Conservation (phyloP, 352 stramenopile genomes). For the Thalassiosira hispida region DNA sequence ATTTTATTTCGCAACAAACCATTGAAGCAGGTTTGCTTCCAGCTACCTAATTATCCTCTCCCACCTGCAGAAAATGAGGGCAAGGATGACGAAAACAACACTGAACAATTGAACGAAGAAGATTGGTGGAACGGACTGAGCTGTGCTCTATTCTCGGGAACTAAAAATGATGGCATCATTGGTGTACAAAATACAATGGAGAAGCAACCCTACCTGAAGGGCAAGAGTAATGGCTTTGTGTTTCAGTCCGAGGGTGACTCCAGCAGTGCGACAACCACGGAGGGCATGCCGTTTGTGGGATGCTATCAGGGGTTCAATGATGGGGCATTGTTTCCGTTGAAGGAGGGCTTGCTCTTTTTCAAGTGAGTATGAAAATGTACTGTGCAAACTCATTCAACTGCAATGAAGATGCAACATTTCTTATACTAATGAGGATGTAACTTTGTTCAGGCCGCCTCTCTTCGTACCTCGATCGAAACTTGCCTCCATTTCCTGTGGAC, state of each 20-base stretch:
- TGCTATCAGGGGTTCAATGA: conserved; percentile 80
- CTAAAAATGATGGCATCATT: conserved; percentile 16
- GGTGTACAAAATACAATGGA: conserved; percentile 32
- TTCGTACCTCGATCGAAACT: conserved; percentile 67
- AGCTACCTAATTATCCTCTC: conserved; percentile 49
- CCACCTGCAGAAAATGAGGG: conserved; percentile 1
- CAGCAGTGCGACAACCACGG: conserved; percentile 52
- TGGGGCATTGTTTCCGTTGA: conserved; percentile 74
- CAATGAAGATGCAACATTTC: background rate
- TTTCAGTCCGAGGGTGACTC: conserved; percentile 59
- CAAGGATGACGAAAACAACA: conserved; percentile 6
- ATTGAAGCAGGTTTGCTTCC: conserved; percentile 70
- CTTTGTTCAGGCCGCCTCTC: conserved; percentile 50
- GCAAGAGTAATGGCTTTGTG: conserved; percentile 3
- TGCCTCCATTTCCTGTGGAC: conserved; percentile 69
- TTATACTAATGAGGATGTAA: conserved; percentile 1
- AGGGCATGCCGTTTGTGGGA: conserved; percentile 74
- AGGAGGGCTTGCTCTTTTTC: conserved; percentile 81
- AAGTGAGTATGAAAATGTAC: conserved; percentile 39
- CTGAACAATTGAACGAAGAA: conserved; percentile 18
- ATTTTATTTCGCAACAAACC: conserved; percentile 59
- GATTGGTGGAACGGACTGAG: conserved; percentile 38
- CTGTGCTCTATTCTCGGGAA: conserved; percentile 6
- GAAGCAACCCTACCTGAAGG: background rate
- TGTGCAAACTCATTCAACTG: background rate